Evolutionary conservation across 129 eudicot species (phyloP).

Genomic region (Helichrysum umbraculigerum): DNA sequence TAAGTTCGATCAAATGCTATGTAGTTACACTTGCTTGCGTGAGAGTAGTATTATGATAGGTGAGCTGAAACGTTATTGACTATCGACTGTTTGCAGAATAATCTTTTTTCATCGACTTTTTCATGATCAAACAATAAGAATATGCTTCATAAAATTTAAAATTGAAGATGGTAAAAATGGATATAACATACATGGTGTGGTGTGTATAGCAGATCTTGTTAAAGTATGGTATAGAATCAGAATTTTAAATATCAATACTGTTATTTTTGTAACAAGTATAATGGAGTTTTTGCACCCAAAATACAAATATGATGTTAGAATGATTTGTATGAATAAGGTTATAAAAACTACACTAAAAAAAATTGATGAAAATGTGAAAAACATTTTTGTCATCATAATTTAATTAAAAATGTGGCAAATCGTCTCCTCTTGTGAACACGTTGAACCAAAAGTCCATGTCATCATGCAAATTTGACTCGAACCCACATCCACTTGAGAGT

Average conservation of each 20-base stretch:
- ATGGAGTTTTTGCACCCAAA: slow-evolving; percentile 9
- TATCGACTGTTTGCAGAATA: too few relatives aligned
- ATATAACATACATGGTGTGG: neutral
- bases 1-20: too few relatives aligned
- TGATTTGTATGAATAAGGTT: neutral
- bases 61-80: too few relatives aligned
- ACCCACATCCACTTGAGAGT: slow-evolving; percentile 36
- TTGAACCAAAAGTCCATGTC: slow-evolving; percentile 61
- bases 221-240: neutral
- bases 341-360: slow-evolving; percentile 7
- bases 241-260: neutral
- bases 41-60: too few relatives aligned
- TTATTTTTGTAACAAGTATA: neutral
- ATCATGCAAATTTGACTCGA: slow-evolving; percentile 36
- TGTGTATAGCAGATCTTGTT: neutral
- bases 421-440: slow-evolving; percentile 48
- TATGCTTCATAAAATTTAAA: too few relatives aligned
- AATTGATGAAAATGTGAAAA: neutral
- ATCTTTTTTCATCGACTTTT: too few relatives aligned
- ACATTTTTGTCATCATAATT: slow-evolving; percentile 15
- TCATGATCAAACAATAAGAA: too few relatives aligned
- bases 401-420: slow-evolving; percentile 29
- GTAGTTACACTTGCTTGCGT: too few relatives aligned
- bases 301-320: slow-evolving; percentile 25
- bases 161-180: neutral